These are phyloP conservation scores for Lactifluus rugatus DNA, from an alignment of 768 basidiomycete genomes.

Conservation along the genomic window DNA sequence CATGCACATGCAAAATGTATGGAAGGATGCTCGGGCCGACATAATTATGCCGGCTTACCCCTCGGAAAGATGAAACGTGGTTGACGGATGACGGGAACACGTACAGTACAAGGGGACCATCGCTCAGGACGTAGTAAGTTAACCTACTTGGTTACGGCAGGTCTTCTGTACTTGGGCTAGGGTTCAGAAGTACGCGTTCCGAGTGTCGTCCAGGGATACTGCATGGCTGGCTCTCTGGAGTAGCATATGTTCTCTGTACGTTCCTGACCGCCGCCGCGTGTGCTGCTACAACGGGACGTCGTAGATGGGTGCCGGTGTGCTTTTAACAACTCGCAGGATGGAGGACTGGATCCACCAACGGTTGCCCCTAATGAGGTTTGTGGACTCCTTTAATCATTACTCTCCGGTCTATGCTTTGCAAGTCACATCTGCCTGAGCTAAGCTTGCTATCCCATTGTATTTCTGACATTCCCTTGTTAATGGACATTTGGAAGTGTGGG, in stretches of 20 bases:
- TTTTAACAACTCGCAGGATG: conserved; percentile 40
- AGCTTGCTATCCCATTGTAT: background rate
- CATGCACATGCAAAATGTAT: conserved; percentile 11
- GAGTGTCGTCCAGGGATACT: background rate
- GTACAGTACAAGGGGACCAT: conserved; percentile 57
- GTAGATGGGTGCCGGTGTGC: conserved; percentile 58
- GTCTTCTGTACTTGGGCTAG: conserved; percentile 68
- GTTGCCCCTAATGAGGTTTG: conserved; percentile 52
- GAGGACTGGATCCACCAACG: conserved; percentile 45
- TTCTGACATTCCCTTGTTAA: background rate
- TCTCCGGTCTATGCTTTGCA: conserved; percentile 18
- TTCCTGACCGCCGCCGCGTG: background rate
- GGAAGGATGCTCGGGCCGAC: too few species aligned
- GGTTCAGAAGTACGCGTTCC: too few species aligned
- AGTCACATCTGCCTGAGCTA: background rate
- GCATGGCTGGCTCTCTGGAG: conserved; percentile 30
- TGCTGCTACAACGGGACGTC: conserved; percentile 54
- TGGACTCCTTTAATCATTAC: conserved; percentile 14
- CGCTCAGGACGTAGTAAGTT: conserved; percentile 47
- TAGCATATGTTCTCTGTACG: conserved; percentile 36
- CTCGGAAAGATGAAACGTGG: background rate
- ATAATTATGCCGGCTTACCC: conserved; percentile 15
- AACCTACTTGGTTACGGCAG: too few species aligned
- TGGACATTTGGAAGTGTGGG: conserved; percentile 57
- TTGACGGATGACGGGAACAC: conserved; percentile 62